phyloP scores from a whole-genome alignment of 179 eudicot species.

The Silene noctiflora region DNA sequence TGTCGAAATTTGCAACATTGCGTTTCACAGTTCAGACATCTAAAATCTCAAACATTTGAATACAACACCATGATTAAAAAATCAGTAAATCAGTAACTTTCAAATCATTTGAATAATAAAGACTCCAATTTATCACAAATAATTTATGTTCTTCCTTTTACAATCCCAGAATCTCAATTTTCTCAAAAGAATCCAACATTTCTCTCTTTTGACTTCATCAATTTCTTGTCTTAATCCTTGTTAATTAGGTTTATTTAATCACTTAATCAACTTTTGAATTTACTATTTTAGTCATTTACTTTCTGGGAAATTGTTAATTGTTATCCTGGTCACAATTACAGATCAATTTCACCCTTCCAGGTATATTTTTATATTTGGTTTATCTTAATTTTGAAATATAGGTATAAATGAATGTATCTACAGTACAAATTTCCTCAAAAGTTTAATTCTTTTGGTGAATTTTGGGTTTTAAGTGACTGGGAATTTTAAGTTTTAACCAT shows the following conservation, averaged over 20 bases:
- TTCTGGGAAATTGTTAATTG: slow-evolving; percentile 6
- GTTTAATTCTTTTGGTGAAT: not conserved
- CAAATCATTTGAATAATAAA: not conserved
- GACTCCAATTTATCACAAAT: no score
- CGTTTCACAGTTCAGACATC: not conserved
- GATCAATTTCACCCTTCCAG: not conserved
- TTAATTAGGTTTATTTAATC: not conserved
- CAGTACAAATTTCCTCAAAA: not conserved
- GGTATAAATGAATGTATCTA: not conserved
- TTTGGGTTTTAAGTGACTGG: slow-evolving; percentile 10
- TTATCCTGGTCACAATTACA: no score
- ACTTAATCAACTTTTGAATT: not conserved
- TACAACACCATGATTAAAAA: no score
- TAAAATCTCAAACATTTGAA: not conserved
- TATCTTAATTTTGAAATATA: not conserved
- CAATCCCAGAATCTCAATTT: no score
- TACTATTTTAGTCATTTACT: not conserved
- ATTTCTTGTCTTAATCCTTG: not conserved
- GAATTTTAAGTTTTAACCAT: not conserved
- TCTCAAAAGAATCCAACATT: not conserved
- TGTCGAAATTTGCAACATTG: no score
- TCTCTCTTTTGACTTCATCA: not conserved
- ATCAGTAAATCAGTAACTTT: not conserved
- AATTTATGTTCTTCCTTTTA: no score
- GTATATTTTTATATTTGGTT: not conserved